Evolutionary conservation across 2,329 filamentous ascomycete species (phyloP).

Genomic region (Aspergillus sp.): DNA sequence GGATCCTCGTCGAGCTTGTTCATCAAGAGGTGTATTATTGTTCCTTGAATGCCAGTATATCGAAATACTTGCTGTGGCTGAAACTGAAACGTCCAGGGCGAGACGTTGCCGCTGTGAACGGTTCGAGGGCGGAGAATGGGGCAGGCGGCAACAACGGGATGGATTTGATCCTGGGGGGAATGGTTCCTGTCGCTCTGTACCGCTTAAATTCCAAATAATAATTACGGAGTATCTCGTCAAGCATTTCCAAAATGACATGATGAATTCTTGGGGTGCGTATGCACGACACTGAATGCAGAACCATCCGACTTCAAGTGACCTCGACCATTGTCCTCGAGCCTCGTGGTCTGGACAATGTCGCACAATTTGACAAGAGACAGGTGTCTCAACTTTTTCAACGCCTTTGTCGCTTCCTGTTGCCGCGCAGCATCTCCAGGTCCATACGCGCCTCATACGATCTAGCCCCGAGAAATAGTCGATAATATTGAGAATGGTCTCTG

Average conservation of each 20-base stretch:
- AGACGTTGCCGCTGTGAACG: background rate
- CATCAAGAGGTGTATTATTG: background rate
- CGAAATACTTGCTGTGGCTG: background rate
- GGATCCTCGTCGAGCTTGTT: background rate
- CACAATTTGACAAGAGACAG: too few relatives aligned
- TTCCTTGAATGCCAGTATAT: background rate
- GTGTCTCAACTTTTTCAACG: too few relatives aligned
- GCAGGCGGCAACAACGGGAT: background rate
- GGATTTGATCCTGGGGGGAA: conserved; percentile 2
- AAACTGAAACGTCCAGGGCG: conserved; percentile 1
- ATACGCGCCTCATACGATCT: background rate
- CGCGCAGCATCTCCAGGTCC: background rate
- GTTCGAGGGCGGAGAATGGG: background rate
- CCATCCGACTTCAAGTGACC: background rate
- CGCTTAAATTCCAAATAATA: too few relatives aligned
- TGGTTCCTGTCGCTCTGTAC: background rate
- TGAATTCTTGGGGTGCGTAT: background rate
- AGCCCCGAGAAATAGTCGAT: background rate
- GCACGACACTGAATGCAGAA: background rate
- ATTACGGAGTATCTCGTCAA: background rate
- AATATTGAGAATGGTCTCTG: conserved; percentile 16
- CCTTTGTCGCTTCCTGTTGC: background rate
- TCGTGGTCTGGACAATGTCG: background rate
- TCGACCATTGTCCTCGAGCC: background rate
- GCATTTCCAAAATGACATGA: background rate